Evolutionary conservation across 768 basidiomycete species (phyloP), one percentile per base, ranked within the genome.

Genomic region (Dioszegia crocea): DNA sequence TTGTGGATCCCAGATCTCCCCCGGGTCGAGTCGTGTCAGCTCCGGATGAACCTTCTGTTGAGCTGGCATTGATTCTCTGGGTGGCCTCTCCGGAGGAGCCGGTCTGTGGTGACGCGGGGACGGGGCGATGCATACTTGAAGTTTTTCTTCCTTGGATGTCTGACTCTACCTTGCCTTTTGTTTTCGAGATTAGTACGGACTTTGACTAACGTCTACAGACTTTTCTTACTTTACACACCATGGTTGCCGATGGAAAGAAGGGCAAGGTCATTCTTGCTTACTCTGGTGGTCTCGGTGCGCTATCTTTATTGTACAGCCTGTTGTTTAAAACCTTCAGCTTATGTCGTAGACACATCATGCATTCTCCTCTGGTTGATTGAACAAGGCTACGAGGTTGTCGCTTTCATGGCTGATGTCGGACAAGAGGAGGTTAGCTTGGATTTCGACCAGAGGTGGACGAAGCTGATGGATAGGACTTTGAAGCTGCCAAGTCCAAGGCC

Each of bases 291-390:
- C 84, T 98, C 50, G 93, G 93, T 94, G 59, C 67, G 89, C 81
- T 16, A 36, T 33, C 50, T 31, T 38, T 44, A 24, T 46, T 41
- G n/a, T 53, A 39, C 16, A 38, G 9, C 40, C 24, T 53, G 24
- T 40, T 48, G 47, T 30, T 48, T 48, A 43, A 43, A 47, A 53
- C 19, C 50, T 57, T 49, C 8, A 49, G 45, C 40, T 46, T 46
- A 46, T 33, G 30, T 54, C 29, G 45, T 69, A 93, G 96, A 99
- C 79, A 99, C 96, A 21, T 97, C 94, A 36, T 98, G 94, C 80
- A 99, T 99, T 80, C 87, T 98, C 69, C 91, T 91, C 52, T 99
- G 94, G 94, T 82, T 99, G 79, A 91, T 98, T 78, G 96, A 99
- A 77, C 83, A 97, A 77, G 92, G 91, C 58, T 99, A 98, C 79